Percentiles rank a stretch among this genome's conserved stretches.
phyloP scores from a whole-genome alignment of 768 basidiomycete genomes.

The Cystofilobasidium capitatum region DNA sequence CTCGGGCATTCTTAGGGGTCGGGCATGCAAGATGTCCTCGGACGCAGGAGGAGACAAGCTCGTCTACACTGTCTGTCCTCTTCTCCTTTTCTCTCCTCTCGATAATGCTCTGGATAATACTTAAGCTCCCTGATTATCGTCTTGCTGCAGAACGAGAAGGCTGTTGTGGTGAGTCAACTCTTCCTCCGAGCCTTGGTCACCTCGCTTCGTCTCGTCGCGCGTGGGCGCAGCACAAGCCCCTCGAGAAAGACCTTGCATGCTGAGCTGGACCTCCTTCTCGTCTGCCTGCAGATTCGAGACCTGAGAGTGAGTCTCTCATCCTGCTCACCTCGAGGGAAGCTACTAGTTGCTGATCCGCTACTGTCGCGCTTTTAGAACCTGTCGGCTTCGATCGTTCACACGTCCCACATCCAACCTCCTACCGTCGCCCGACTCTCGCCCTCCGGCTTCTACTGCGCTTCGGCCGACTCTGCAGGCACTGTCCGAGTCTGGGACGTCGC shows the following conservation, averaged over 20 bases:
- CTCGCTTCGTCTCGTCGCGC: not conserved
- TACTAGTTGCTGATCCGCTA: slow-evolving; percentile 1
- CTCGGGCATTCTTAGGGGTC: slow-evolving; percentile 9
- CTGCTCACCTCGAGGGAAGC: slow-evolving; percentile 5
- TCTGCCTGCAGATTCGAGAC: slow-evolving; percentile 38
- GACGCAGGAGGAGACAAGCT: slow-evolving; percentile 63
- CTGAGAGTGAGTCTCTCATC: slow-evolving; percentile 52
- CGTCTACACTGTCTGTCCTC: too few species aligned
- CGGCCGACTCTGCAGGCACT: slow-evolving; percentile 71
- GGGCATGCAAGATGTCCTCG: slow-evolving; percentile 56
- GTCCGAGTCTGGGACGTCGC: slow-evolving; percentile 90
- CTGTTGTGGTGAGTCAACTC: slow-evolving; percentile 62
- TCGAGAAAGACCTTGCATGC: not conserved
- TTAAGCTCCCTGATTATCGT: too few species aligned
- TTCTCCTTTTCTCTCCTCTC: too few species aligned
- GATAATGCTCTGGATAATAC: too few species aligned
- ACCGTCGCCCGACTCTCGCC: slow-evolving; percentile 87
- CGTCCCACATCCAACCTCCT: slow-evolving; percentile 64
- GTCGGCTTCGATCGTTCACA: slow-evolving; percentile 11
- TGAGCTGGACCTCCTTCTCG: not conserved
- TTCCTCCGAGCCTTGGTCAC: slow-evolving; percentile 9
- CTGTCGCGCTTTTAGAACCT: slow-evolving; percentile 48
- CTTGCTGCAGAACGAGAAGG: slow-evolving; percentile 72
- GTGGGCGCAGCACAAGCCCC: too few species aligned
- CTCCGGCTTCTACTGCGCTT: slow-evolving; percentile 90